Base-by-base conservation (phyloP, 108 stramenopile genomes). In the Pseudonitzschia delicatissima region DNA sequence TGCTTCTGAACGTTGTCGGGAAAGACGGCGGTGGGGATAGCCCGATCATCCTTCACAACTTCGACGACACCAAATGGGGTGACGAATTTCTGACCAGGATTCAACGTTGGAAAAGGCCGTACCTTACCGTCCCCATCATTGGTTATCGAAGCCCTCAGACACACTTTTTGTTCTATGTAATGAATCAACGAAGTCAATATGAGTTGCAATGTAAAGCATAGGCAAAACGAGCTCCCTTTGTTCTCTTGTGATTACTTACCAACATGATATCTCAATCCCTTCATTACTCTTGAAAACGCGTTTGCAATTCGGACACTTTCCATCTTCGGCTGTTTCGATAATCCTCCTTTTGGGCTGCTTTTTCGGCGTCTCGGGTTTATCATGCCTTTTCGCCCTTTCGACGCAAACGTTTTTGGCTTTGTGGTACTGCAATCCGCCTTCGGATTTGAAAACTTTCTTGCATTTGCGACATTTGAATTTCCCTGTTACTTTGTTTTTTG, bases 61-160 rank as follows among this genome's bases (percentile, higher is more conserved):
- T 87, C 62, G 2, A 93, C 92, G 15, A 90, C 78, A 20, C 92
- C 89, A 70, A 62, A 90, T 25, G 48, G 66, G 6, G 89, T 90
- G 26, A 87, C 62, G 63, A 77, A 87, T 27, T 44, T 26, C 0
- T 61, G 26, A 0, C 91, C 91, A 7, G 77, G 74, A 42, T 73
- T 32, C 60, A 92, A 62, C 45, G 62, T 63, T n/a, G 36, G 68
- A 50, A 84, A 78, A 27, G 33, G 23, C 21, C 39, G 20, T 52
- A 59, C 40, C 51, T 32, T 48, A 4, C 23, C 21, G 47, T 48
- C 47, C 20, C 34, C 5, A 23, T 57, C 12, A 5, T 31, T 60
- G 9, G 59, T 26, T 12, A 25, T 6, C 35, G 39, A 36, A 17
- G 20, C 3, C 17, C 64, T 62, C 8, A 21, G 49, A 63, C 78